Percentiles rank a stretch among this genome's conserved stretches.
Conservation (phyloP, 352 stramenopile species). For the Phytophthora podocarpi region DNA sequence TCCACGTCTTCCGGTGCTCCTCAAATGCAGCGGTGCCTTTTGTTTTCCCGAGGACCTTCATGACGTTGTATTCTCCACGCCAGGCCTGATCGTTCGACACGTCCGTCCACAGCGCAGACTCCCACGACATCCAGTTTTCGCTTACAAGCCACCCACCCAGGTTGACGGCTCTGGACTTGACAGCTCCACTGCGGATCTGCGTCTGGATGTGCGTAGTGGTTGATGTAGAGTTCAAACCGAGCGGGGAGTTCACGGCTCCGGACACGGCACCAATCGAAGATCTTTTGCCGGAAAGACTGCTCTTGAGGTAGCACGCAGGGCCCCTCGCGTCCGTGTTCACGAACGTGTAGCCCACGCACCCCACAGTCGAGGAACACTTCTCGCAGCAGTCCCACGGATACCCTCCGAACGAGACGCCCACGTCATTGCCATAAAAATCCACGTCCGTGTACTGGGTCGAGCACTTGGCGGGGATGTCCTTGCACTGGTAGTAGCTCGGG, state of each 20-base stretch:
- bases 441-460: conserved; percentile 37
- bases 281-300: conserved; percentile 5
- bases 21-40: neutral
- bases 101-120: conserved; percentile 4
- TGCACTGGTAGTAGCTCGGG: conserved; percentile 46
- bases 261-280: conserved; percentile 11
- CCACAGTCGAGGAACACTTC: conserved; percentile 19
- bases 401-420: no score
- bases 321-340: conserved; percentile 32
- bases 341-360: conserved; percentile 39
- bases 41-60: neutral
- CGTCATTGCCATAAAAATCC: conserved; percentile 10
- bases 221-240: neutral
- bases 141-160: conserved; percentile 11
- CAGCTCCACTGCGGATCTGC: neutral
- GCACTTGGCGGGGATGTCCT: conserved; percentile 38
- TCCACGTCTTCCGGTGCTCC: conserved; percentile 1
- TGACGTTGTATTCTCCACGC: conserved; percentile 11
- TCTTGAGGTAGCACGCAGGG: conserved; percentile 36
- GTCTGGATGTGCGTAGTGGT: neutral
- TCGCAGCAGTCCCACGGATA: conserved; percentile 28
- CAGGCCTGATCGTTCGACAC: neutral
- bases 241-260: neutral
- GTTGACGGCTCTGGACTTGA: conserved; percentile 5
- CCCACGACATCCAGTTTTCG: conserved; percentile 12